Evolutionary conservation across 208 protist genomes (phyloP).

Genomic region (Crithidia bombi): DNA sequence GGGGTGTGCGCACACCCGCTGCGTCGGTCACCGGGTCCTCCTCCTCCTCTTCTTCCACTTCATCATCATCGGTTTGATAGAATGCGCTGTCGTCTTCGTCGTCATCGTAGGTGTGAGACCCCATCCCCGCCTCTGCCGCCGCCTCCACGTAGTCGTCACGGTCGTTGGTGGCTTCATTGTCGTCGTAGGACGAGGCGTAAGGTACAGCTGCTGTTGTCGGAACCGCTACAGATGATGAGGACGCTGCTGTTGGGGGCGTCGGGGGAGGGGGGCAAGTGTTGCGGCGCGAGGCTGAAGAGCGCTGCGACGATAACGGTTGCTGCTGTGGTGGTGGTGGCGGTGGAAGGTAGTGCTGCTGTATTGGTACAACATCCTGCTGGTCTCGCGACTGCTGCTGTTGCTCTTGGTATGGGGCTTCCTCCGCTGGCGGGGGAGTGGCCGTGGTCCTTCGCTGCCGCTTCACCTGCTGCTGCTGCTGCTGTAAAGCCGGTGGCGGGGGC

Average conservation of each 20-base stretch:
- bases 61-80: not conserved
- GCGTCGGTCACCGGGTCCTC: constrained; percentile 12
- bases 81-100: not conserved
- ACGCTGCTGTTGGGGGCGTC: too few relatives aligned
- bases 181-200: not conserved
- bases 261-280: not conserved
- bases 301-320: not conserved
- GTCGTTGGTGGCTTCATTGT: too few relatives aligned
- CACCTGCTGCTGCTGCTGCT: not conserved
- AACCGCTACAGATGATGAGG: not conserved
- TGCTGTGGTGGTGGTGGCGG: not conserved
- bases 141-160: too few relatives aligned
- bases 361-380: too few relatives aligned
- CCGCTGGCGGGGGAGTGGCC: constrained; percentile 1
- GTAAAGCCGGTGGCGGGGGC: not conserved
- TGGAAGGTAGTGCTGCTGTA: not conserved
- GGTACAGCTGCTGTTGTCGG: not conserved
- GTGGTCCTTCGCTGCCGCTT: not conserved
- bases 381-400: not conserved
- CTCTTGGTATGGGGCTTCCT: not conserved
- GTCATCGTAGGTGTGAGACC: too few relatives aligned
- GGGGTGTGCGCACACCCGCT: not conserved
- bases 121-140: too few relatives aligned
- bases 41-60: not conserved
- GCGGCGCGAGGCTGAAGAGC: not conserved